Evolutionary conservation across 169 alveolate species (phyloP).

Genomic region (Fabrea salina): DNA sequence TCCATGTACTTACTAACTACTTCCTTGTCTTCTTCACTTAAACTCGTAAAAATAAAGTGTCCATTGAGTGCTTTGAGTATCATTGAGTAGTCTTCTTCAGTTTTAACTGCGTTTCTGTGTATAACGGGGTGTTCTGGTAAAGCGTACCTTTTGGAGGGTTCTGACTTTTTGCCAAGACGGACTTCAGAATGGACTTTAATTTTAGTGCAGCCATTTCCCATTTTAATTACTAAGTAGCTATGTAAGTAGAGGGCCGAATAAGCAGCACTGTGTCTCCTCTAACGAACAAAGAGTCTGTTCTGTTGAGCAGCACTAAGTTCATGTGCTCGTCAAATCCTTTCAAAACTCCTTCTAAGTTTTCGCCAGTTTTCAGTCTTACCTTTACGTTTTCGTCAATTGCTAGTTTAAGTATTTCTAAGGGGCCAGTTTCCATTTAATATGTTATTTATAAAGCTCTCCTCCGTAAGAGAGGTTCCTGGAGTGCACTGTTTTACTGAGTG

Average conservation of each 20-base stretch:
- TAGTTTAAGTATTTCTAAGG: constrained; percentile 3
- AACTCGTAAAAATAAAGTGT: constrained; percentile 28
- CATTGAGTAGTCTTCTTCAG: neutral
- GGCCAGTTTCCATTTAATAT: too few relatives aligned
- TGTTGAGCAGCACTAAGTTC: neutral
- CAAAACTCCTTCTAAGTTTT: neutral
- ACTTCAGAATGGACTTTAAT: too few relatives aligned
- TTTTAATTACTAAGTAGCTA: too few relatives aligned
- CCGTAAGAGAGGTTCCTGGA: too few relatives aligned
- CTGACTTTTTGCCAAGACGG: too few relatives aligned
- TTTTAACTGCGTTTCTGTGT: constrained; percentile 12
- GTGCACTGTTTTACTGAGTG: too few relatives aligned
- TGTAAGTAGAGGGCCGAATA: neutral
- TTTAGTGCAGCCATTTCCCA: too few relatives aligned
- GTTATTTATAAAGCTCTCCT: too few relatives aligned
- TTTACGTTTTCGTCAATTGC: neutral
- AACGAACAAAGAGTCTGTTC: neutral
- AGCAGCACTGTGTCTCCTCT: neutral
- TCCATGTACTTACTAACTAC: constrained; percentile 20
- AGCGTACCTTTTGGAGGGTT: too few relatives aligned
- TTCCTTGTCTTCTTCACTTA: constrained; percentile 30
- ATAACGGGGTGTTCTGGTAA: too few relatives aligned
- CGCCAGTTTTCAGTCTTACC: neutral
- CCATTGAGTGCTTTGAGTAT: constrained; percentile 26
- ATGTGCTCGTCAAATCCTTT: constrained; percentile 25